phyloP scores from a whole-genome alignment of 2,329 filamentous ascomycete species.

The Cyclaneusma minus region DNA sequence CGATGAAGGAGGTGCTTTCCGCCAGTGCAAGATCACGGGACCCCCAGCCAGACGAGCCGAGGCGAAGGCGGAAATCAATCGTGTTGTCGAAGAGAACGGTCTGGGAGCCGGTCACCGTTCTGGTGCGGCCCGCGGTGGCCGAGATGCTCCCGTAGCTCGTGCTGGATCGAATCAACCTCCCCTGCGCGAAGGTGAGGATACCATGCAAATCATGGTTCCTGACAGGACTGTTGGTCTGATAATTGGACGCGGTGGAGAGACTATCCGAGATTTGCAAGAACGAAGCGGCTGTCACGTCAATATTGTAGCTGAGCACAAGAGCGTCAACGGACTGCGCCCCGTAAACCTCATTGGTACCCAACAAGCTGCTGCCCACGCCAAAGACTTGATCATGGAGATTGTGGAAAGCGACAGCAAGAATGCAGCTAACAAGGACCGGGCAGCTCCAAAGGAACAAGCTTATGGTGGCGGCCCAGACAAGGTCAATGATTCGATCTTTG shows the following conservation, averaged over 20 bases:
- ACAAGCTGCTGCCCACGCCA: conserved; percentile 60
- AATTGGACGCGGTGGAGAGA: conserved; percentile 86
- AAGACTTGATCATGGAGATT: conserved; percentile 83
- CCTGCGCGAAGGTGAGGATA: conserved; percentile 66
- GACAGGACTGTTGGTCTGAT: conserved; percentile 86
- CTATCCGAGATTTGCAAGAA: conserved; percentile 83
- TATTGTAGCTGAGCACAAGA: conserved; percentile 87
- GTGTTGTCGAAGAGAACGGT: conserved; percentile 76
- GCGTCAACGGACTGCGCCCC: conserved; percentile 73
- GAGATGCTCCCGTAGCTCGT: conserved; percentile 14
- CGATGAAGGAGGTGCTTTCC: conserved; percentile 53
- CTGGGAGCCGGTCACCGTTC: conserved; percentile 35
- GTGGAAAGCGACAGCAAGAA: conserved; percentile 73
- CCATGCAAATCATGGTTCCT: conserved; percentile 85
- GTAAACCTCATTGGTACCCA: conserved; percentile 78
- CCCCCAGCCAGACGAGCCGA: conserved; percentile 54
- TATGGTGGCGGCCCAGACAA: conserved; percentile 40
- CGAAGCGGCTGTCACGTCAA: conserved; percentile 90
- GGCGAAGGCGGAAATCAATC: conserved; percentile 70
- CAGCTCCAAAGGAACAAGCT: conserved; percentile 22
- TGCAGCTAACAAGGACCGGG: conserved; percentile 18
- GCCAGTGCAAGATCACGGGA: conserved; percentile 77
- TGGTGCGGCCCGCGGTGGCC: conserved; percentile 22
- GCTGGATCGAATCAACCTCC: conserved; percentile 25
- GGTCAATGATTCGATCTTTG: conserved; percentile 67